Evolutionary conservation across 495 filamentous ascomycete genomes (phyloP), one percentile per base, ranked within the genome.

Genomic region (Amphirosellinia nigrospora): DNA sequence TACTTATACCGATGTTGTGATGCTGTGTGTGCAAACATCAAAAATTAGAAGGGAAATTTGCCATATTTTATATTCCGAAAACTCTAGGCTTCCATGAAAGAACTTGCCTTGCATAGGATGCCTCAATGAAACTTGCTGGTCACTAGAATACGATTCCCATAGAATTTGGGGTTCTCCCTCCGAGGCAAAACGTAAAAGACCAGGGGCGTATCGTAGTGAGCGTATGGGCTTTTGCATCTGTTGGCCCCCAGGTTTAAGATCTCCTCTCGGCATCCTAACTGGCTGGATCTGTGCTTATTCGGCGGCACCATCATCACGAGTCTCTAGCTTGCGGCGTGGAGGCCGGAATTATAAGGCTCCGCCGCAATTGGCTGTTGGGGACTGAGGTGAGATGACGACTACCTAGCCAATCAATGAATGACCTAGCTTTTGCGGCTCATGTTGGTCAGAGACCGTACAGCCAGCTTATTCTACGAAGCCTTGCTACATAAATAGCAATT

Each of bases 361-460:
- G 71, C 73, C 69, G 65, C 65, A 62, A 70, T 66, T 55, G 50
- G 67, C 55, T 59, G 61, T 50, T 61, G 32, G 64, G 60, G 62
- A 46, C 28, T 71, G 60, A 58, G 21, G 39, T 71, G 13, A 69
- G 59, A 70, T 69, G 9, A 38, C 41, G 26, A 59, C 39, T 16
- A n/a, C n/a, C n/a, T n/a, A 5, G 10, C 58, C 58, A 61, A 61
- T 61, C 13, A 39, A 4, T 39, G 21, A 19, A 19, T 28, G 62
- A 7, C 41, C 45, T 19, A 21, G 30, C n/a, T 26, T 38, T n/a
- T 30, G 43, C 28, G 28, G 41, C 30, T 32, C 30, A 36, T 7
- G 43, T 61, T 39, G 21, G 34, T 41, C n/a, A 41, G 1, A 1
- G 3, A 15, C 36, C 7, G 11, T 41, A 32, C 36, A 41, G 21